These are phyloP conservation scores for Globisporangium nagaii DNA, from an alignment of 352 stramenopile genomes.

Conservation along the genomic window DNA sequence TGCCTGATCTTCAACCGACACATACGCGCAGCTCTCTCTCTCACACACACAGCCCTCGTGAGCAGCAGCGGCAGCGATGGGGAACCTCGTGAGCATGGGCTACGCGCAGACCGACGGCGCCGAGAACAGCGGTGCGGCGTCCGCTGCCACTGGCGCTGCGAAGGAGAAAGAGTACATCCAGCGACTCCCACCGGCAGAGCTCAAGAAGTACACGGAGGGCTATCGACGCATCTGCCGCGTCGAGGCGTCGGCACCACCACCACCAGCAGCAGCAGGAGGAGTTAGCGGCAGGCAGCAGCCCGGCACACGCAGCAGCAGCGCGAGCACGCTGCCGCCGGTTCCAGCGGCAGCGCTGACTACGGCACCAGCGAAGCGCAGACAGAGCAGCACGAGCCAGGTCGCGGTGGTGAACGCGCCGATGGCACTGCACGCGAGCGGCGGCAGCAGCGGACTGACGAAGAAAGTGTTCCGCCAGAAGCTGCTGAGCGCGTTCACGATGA, in stretches of 20 bases:
- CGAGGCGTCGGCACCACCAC: conserved; percentile 15
- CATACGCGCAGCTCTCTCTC: too few species aligned
- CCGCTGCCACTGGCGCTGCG: neutral
- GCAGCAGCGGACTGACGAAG: conserved; percentile 36
- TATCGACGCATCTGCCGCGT: conserved; percentile 67
- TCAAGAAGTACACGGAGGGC: conserved; percentile 68
- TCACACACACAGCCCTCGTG: too few species aligned
- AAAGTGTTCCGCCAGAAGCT: conserved; percentile 81
- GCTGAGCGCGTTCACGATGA: conserved; percentile 68
- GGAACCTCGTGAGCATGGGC: conserved; percentile 64
- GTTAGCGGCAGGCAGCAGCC: conserved; percentile 14
- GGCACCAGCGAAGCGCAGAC: conserved; percentile 3
- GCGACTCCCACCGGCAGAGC: conserved; percentile 45
- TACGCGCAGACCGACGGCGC: conserved; percentile 12
- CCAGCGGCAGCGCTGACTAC: neutral
- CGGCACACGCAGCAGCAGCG: conserved; percentile 15
- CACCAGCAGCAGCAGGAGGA: conserved; percentile 5
- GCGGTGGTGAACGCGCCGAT: neutral
- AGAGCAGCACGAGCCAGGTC: conserved; percentile 1
- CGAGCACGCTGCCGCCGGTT: neutral
- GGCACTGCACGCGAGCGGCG: too few species aligned
- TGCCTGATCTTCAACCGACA: too few species aligned
- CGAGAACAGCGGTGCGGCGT: conserved; percentile 8
- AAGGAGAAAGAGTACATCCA: conserved; percentile 41
- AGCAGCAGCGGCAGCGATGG: conserved; percentile 31